Percentiles rank a stretch among this genome's conserved stretches.
Conservation (phyloP, 768 basidiomycete species). For the Hypholoma fasciculare region DNA sequence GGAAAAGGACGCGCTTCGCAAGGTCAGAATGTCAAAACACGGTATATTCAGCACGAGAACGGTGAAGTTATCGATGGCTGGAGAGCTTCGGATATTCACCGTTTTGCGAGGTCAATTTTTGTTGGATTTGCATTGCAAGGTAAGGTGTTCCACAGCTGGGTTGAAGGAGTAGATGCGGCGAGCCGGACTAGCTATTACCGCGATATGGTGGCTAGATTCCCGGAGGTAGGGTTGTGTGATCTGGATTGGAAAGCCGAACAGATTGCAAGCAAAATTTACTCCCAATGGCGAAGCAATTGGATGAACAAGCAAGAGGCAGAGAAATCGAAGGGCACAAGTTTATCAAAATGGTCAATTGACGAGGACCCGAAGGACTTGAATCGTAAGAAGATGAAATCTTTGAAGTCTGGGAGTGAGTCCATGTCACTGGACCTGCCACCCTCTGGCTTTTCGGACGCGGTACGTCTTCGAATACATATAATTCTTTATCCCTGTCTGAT, state of each 20-base stretch:
- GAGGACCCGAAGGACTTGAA: slow-evolving; percentile 4
- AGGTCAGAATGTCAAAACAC: slow-evolving; percentile 10
- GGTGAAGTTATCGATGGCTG: slow-evolving; percentile 8
- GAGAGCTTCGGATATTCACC: slow-evolving; percentile 5
- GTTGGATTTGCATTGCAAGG: slow-evolving; percentile 12
- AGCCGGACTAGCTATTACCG: slow-evolving; percentile 5
- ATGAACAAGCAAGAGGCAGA: not conserved
- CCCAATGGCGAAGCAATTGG: slow-evolving; percentile 7
- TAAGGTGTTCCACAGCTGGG: slow-evolving; percentile 8
- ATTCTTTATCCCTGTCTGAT: not conserved
- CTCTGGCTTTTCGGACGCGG: not conserved
- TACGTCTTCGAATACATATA: not conserved
- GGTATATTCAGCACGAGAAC: slow-evolving; percentile 8
- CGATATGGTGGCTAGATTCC: slow-evolving; percentile 10
- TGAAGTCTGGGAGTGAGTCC: not conserved
- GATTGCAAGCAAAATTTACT: slow-evolving; percentile 10
- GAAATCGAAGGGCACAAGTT: slow-evolving; percentile 7
- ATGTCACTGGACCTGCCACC: not conserved
- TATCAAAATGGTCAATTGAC: slow-evolving; percentile 6
- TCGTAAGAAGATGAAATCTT: slow-evolving; percentile 11
- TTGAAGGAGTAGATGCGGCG: slow-evolving; percentile 6
- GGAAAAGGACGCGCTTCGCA: slow-evolving; percentile 6
- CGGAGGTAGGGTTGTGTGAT: slow-evolving; percentile 9
- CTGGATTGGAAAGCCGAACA: slow-evolving; percentile 16
- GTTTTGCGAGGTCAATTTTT: slow-evolving; percentile 8